phyloP scores from a whole-genome alignment of 139 green algal species.

The Coelastrella sp. region DNA sequence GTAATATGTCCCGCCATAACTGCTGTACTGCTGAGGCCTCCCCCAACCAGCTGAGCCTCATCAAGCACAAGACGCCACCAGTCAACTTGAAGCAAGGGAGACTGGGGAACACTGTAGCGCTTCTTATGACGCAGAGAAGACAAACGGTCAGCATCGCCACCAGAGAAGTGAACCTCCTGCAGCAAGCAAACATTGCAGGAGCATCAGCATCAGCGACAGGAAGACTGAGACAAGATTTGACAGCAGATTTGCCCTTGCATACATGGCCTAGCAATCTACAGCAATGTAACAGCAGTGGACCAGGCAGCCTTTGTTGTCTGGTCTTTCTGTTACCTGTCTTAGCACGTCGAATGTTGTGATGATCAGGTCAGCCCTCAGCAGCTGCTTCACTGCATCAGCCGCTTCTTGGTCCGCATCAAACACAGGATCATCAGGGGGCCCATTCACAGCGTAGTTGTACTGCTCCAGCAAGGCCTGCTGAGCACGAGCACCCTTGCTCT shows the following conservation, averaged over 20 bases:
- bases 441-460: slow-evolving; percentile 17
- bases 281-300: too few relatives aligned
- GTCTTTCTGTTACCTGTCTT: slow-evolving; percentile 42
- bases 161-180: slow-evolving; percentile 57
- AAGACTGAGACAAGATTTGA: too few relatives aligned
- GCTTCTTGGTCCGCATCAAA: slow-evolving; percentile 61
- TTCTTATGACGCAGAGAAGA: slow-evolving; percentile 65
- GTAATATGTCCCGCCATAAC: slow-evolving; percentile 66
- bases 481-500: neutral
- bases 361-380: slow-evolving; percentile 69
- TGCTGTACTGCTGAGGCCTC: slow-evolving; percentile 21
- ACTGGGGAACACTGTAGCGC: slow-evolving; percentile 68
- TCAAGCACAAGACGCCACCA: slow-evolving; percentile 83
- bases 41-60: slow-evolving; percentile 80
- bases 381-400: slow-evolving; percentile 43
- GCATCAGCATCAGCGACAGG: too few relatives aligned
- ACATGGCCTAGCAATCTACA: too few relatives aligned
- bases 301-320: too few relatives aligned
- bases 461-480: slow-evolving; percentile 3
- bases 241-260: too few relatives aligned
- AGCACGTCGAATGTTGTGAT: slow-evolving; percentile 77
- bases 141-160: slow-evolving; percentile 14
- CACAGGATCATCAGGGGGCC: slow-evolving; percentile 21
- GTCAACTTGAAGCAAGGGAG: slow-evolving; percentile 63
- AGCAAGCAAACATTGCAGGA: neutral